Evolutionary conservation across 73 alveolate species (phyloP), one percentile per base, ranked within the genome.

Genomic region (Tetrahymena thermophila): DNA sequence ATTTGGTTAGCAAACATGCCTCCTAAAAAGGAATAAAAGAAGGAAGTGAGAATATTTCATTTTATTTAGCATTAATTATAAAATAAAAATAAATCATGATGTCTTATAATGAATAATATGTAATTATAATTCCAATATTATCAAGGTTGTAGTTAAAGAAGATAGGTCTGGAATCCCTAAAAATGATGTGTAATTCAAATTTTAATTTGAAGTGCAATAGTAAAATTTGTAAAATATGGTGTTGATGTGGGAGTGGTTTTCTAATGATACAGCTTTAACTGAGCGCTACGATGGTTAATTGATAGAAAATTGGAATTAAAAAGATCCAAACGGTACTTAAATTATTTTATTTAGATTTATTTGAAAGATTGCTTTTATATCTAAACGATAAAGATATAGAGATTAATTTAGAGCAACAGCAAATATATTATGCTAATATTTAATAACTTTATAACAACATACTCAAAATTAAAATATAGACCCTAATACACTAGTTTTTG

Each of bases 131-230:
- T 85, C 94, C 34, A 35, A 40, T 71, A 28, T 28, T 71, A 7
- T 1, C 23, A 71, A 71, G 89, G 95, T 95, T 19, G 55, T 95
- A 85, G 56, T 93, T 35, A 94, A 95, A 23, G 97, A 95, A 85
- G 97, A 95, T 50, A 94, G 97, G 58, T 85, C 95, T 50, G 97
- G 97, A 7, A 89, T 95, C 35, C 84, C 94, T 55, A 95, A 95
- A 93, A 95, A 95, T 95, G 94, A 85, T 89, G 97, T 95, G 21
- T 57, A 85, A 85, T 95, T 95, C 89, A 95, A 85, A 50, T 35
- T 95, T 34, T 38, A 85, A 89, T 95, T 95, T 43, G 85, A 95
- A 43, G 94, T 95, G 35, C 55, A 37, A 85, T 50, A 94, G 93
- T 34, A 89, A 95, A 95, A 85, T 85, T 43, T 89, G 44, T 50